Percentiles rank a stretch among this genome's conserved stretches.
Evolutionary conservation across 2,329 filamentous ascomycete species (phyloP).

Genomic region (Curvularia hawaiiensis): DNA sequence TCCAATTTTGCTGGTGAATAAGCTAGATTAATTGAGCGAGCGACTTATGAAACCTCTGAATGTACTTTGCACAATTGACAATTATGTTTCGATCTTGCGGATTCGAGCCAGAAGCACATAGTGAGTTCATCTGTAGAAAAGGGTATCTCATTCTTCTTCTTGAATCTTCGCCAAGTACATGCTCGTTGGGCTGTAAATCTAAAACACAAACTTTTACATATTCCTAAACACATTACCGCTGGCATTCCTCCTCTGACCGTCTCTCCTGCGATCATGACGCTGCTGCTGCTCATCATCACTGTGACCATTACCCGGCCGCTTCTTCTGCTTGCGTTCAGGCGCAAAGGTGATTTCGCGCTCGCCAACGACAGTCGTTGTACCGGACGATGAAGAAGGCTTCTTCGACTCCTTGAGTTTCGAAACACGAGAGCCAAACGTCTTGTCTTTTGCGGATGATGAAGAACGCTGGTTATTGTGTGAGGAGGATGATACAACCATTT

Average conservation of each 20-base stretch:
- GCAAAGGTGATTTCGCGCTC: constrained; percentile 74
- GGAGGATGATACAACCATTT: constrained; percentile 62
- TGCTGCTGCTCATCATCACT: constrained; percentile 33
- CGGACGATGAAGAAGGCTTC: constrained; percentile 12
- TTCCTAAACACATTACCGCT: constrained; percentile 76
- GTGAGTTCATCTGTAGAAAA: too few species aligned
- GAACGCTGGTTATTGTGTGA: constrained; percentile 38
- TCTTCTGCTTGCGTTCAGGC: constrained; percentile 59
- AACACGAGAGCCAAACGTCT: constrained; percentile 64
- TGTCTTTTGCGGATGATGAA: constrained; percentile 51
- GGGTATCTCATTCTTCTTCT: too few species aligned
- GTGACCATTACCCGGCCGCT: constrained; percentile 25
- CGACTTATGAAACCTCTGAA: background rate
- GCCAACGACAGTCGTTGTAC: constrained; percentile 49
- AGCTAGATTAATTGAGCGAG: background rate
- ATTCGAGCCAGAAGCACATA: too few species aligned
- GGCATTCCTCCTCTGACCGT: constrained; percentile 69
- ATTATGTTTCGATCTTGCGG: too few species aligned
- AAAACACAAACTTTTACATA: constrained; percentile 52
- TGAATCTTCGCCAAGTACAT: too few species aligned
- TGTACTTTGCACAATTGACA: background rate
- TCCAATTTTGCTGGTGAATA: too few species aligned
- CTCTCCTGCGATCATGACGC: constrained; percentile 46
- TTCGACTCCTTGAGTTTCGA: constrained; percentile 43
- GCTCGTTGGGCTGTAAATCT: too few species aligned